Evolutionary conservation across 83 land plant genomes (phyloP).

Genomic region (Picea abies): DNA sequence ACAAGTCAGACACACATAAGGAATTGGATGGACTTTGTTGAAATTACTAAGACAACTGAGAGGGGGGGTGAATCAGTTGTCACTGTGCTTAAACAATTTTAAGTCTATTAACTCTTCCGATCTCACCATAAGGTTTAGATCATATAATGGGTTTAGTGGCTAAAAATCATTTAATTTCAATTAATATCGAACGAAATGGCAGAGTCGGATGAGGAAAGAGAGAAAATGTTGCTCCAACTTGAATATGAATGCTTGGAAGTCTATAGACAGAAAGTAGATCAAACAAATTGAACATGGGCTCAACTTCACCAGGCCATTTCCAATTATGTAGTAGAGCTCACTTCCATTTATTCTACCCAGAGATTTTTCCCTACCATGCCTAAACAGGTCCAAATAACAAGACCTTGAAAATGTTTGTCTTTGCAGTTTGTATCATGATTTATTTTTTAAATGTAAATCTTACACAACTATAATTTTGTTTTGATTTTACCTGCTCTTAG

Average conservation of each 20-base stretch:
- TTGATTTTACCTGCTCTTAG: constrained; percentile 24
- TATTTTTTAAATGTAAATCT: not conserved
- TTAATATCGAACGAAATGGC: constrained; percentile 89
- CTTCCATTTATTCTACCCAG: constrained; percentile 66
- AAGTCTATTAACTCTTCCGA: no score
- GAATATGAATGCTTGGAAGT: constrained; percentile 83
- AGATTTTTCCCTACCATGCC: constrained; percentile 68
- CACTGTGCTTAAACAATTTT: no score
- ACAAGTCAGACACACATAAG: no score
- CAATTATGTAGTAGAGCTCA: constrained; percentile 73
- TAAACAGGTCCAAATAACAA: constrained; percentile 50
- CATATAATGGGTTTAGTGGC: not conserved
- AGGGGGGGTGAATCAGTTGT: no score
- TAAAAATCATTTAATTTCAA: constrained; percentile 25
- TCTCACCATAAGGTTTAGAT: not conserved
- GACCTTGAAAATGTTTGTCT: not conserved
- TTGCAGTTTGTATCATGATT: not conserved
- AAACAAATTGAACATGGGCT: constrained; percentile 59
- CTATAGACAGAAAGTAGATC: constrained; percentile 79
- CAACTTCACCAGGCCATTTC: constrained; percentile 72
- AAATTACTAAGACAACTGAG: no score
- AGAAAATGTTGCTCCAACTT: constrained; percentile 74
- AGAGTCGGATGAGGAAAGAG: constrained; percentile 67
- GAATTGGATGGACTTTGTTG: no score
- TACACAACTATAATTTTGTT: not conserved